Evolutionary conservation across 208 protist species (phyloP).

Genomic region (Balamuthia mandrillaris): DNA sequence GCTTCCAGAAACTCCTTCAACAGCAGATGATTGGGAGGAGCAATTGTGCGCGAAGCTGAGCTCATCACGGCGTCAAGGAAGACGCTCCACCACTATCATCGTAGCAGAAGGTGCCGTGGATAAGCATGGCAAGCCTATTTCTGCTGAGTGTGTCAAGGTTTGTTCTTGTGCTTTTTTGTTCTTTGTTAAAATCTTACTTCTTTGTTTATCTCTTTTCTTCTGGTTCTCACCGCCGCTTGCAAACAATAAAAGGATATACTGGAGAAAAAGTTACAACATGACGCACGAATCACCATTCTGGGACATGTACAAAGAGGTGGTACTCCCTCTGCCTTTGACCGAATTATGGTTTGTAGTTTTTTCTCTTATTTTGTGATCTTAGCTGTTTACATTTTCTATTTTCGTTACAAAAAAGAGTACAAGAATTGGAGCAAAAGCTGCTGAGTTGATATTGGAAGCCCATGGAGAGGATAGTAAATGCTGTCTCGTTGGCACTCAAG

Average conservation of each 20-base stretch:
- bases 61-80: neutral
- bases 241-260: conserved; percentile 33
- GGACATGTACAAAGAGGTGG: conserved; percentile 73
- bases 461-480: neutral
- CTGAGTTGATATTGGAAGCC: conserved; percentile 9
- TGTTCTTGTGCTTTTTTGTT: neutral
- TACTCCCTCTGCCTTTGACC: conserved; percentile 61
- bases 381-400: conserved; percentile 11
- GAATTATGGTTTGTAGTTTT: conserved; percentile 43
- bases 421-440: conserved; percentile 40
- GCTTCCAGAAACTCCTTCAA: conserved; percentile 66
- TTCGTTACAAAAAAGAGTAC: neutral
- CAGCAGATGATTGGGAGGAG: conserved; percentile 56
- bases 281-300: conserved; percentile 67
- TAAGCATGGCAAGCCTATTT: conserved; percentile 56
- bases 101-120: conserved; percentile 68
- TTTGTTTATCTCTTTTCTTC: neutral
- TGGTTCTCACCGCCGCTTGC: no score
- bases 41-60: conserved; percentile 50
- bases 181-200: neutral
- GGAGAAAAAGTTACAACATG: conserved; percentile 40
- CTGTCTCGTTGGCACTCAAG: conserved; percentile 44
- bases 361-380: conserved; percentile 23
- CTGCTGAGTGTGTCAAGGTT: conserved; percentile 39
- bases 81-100: conserved; percentile 54